These are phyloP conservation scores for Inga laurina DNA, from an alignment of 306 rosid species.

Conservation along the genomic window DNA sequence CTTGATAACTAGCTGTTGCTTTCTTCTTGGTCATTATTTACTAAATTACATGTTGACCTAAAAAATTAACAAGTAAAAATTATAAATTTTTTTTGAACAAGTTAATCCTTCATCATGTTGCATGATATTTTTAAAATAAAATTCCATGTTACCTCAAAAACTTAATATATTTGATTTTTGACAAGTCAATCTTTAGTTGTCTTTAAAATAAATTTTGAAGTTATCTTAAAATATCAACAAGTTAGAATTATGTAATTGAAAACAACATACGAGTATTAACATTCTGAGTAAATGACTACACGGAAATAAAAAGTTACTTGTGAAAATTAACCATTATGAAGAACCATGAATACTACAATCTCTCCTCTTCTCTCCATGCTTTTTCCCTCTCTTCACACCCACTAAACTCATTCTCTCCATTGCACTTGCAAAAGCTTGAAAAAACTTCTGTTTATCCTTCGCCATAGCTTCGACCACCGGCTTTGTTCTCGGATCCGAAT, in stretches of 20 bases:
- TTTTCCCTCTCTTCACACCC: conserved; percentile 62
- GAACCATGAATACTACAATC: conserved; percentile 55
- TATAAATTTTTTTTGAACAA: neutral
- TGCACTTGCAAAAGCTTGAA: conserved; percentile 70
- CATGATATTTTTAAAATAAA: neutral
- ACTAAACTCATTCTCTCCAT: conserved; percentile 85
- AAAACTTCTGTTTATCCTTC: conserved; percentile 68
- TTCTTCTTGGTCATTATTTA: neutral
- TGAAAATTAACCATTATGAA: neutral
- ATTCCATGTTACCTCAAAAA: neutral
- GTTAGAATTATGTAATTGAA: no score
- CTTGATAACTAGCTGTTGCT: neutral
- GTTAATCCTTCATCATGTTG: neutral
- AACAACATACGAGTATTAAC: no score
- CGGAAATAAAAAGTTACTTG: no score
- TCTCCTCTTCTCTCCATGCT: conserved; percentile 77
- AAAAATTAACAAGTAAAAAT: neutral
- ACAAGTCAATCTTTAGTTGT: neutral
- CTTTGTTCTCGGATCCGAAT: conserved; percentile 64
- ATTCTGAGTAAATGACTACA: neutral
- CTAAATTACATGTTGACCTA: neutral
- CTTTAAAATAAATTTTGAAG: neutral
- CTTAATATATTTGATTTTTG: no score
- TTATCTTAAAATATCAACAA: no score
- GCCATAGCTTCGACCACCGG: conserved; percentile 60